Evolutionary conservation across 306 rosid species (phyloP).

Genomic region (Biancaea sappan): DNA sequence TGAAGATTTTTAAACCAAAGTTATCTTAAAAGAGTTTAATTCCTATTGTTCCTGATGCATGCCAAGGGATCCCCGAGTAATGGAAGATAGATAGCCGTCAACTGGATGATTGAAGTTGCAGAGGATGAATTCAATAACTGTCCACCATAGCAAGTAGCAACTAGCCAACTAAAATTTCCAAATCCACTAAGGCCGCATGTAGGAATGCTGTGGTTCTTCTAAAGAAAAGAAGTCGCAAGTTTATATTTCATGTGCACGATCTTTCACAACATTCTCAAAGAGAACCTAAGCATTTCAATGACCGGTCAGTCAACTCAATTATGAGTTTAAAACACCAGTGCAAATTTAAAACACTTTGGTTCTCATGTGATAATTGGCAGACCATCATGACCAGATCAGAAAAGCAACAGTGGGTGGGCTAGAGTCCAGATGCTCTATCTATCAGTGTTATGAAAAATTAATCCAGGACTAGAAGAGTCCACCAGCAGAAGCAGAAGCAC

Average conservation of each 20-base stretch:
- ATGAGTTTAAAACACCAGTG: background rate
- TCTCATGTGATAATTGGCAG: background rate
- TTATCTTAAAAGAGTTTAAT: background rate
- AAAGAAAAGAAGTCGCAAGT: background rate
- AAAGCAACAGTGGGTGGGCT: background rate
- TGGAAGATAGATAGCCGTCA: background rate
- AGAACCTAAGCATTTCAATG: background rate
- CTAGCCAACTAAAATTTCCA: background rate
- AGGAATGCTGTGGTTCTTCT: background rate
- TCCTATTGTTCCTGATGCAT: background rate
- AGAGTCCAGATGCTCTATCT: background rate
- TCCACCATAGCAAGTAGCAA: background rate
- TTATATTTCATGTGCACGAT: background rate
- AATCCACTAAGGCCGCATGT: background rate
- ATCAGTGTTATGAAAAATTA: background rate
- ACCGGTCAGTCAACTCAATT: background rate
- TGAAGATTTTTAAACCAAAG: background rate
- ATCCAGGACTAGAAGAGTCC: background rate
- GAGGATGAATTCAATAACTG: background rate
- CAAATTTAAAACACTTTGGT: background rate
- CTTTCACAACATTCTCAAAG: background rate
- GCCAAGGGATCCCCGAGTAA: background rate
- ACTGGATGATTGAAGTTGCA: background rate
- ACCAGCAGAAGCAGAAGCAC: background rate
- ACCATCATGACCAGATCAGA: background rate